phyloP scores from a whole-genome alignment of 441 rosid species.

The Cnidoscolus chayamansa region DNA sequence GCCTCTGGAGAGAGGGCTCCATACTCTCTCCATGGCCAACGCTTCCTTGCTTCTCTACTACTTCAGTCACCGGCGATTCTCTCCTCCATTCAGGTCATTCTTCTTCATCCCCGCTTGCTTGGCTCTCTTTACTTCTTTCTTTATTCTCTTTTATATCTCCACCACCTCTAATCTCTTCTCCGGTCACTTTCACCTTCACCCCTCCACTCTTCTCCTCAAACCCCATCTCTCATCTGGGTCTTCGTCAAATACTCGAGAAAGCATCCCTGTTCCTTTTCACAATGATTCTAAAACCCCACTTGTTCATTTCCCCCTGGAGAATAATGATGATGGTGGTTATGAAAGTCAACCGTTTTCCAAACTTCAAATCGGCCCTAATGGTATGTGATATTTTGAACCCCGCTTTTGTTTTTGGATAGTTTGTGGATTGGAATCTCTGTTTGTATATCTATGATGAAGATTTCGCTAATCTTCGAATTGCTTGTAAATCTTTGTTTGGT shows the following conservation, averaged over 20 bases:
- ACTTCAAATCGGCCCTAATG: slow-evolving; percentile 23
- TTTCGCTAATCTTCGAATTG: background rate
- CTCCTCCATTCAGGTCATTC: slow-evolving; percentile 30
- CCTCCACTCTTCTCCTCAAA: slow-evolving; percentile 1
- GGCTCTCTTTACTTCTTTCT: slow-evolving; percentile 43
- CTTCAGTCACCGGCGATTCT: slow-evolving; percentile 31
- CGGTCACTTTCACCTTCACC: slow-evolving; percentile 24
- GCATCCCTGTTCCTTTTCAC: slow-evolving; percentile 2
- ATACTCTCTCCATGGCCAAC: too few relatives aligned
- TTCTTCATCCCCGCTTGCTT: slow-evolving; percentile 46
- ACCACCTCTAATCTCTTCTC: slow-evolving; percentile 38
- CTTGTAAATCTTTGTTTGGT: background rate
- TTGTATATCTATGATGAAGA: background rate
- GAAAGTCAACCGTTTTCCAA: slow-evolving; percentile 24
- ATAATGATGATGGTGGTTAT: background rate
- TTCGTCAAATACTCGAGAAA: background rate
- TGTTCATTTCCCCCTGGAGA: slow-evolving; percentile 10
- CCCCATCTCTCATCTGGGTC: slow-evolving; percentile 4
- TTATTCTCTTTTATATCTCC: slow-evolving; percentile 44
- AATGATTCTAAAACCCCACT: slow-evolving; percentile 12
- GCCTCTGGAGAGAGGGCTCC: too few relatives aligned
- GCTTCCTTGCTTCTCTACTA: background rate
- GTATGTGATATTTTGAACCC: slow-evolving; percentile 20
- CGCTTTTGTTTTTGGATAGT: background rate
- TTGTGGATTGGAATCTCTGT: background rate